phyloP scores from a whole-genome alignment of 768 basidiomycete species.

The Dioszegia crocea region DNA sequence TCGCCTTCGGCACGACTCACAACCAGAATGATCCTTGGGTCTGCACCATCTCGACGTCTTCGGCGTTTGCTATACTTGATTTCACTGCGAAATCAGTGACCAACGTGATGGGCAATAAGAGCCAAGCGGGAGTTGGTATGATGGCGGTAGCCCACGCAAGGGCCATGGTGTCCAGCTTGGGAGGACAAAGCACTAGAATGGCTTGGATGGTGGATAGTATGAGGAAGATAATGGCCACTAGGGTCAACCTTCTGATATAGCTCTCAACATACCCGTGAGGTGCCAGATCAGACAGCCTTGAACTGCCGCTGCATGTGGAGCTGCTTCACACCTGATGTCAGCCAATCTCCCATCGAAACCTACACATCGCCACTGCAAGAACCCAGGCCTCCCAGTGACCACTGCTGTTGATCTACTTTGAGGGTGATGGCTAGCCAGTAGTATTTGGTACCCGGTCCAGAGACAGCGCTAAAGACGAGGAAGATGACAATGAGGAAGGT shows the following conservation, averaged over 20 bases:
- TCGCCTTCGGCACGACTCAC: not conserved
- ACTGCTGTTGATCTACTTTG: not conserved
- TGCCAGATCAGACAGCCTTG: constrained; percentile 10
- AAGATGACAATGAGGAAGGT: not conserved
- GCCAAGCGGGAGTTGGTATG: not conserved
- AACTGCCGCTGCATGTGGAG: not conserved
- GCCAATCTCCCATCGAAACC: no score
- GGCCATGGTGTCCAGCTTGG: not conserved
- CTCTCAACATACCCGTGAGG: not conserved
- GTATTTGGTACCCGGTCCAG: constrained; percentile 5
- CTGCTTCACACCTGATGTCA: not conserved
- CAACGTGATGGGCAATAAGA: not conserved
- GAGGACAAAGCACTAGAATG: not conserved
- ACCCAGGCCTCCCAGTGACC: constrained; percentile 6
- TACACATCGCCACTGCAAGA: not conserved
- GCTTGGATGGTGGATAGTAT: not conserved
- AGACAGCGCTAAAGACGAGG: constrained; percentile 7
- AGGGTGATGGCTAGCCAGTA: constrained; percentile 3
- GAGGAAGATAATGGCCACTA: not conserved
- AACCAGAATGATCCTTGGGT: constrained; percentile 4
- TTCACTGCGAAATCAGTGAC: constrained; percentile 1
- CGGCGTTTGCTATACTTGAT: not conserved
- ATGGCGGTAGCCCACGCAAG: not conserved
- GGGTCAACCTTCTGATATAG: not conserved
- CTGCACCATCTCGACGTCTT: not conserved